Conservation (phyloP, 1,284 basidiomycete genomes). For the Filobasidium uniguttulatum region DNA sequence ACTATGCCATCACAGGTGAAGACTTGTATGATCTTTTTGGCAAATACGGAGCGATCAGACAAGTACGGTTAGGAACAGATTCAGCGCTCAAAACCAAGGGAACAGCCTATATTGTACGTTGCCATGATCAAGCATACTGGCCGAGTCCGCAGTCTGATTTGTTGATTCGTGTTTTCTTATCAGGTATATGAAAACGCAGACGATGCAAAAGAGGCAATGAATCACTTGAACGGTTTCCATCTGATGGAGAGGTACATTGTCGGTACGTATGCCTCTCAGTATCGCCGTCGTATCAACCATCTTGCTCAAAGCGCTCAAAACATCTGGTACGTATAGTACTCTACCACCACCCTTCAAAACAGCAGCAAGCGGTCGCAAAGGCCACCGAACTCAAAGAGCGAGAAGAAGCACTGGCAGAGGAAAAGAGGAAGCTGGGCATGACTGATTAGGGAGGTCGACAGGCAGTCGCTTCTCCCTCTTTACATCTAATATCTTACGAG, state of each 20-base stretch:
- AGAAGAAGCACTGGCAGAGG: conserved; percentile 74
- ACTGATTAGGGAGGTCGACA: conserved; percentile 16
- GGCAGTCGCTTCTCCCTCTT: too few species aligned
- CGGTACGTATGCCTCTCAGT: conserved; percentile 30
- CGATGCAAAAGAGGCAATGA: conserved; percentile 87
- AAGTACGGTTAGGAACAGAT: conserved; percentile 85
- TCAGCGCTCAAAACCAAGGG: conserved; percentile 69
- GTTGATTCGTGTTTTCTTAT: conserved; percentile 4
- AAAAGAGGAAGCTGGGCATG: conserved; percentile 57
- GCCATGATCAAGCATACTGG: neutral
- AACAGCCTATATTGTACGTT: conserved; percentile 79
- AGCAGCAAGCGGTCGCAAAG: conserved; percentile 68
- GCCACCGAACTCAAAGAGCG: conserved; percentile 84
- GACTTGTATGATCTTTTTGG: conserved; percentile 96
- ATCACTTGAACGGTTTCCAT: conserved; percentile 96
- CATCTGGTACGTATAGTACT: conserved; percentile 47
- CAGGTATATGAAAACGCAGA: conserved; percentile 33
- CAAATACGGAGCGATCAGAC: conserved; percentile 90
- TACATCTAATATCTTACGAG: too few species aligned
- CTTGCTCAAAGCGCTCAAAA: too few species aligned
- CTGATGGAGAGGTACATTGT: conserved; percentile 95
- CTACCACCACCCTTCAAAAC: conserved; percentile 93
- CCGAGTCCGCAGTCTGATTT: neutral
- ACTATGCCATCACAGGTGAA: conserved; percentile 79
- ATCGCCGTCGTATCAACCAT: neutral